Evolutionary conservation across 1,139 yeast species (phyloP).

Genomic region (Candida buenavistaensis): DNA sequence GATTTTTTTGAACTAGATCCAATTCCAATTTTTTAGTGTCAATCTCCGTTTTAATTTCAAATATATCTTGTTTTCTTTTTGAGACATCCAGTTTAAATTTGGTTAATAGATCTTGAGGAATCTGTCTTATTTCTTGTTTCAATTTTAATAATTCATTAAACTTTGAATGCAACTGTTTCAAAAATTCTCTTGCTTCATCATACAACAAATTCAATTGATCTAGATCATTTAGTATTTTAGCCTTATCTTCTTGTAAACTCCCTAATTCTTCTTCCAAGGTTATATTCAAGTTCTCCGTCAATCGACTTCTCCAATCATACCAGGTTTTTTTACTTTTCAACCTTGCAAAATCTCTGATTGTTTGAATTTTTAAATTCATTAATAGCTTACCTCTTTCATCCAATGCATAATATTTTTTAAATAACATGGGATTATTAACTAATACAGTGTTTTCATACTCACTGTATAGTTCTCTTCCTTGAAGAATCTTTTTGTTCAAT

Average conservation of each 20-base stretch:
- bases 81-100: slow-evolving; percentile 7
- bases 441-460: slow-evolving; percentile 44
- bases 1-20: slow-evolving; percentile 16
- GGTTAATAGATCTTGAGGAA: neutral
- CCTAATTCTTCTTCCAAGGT: slow-evolving; percentile 34
- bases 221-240: slow-evolving; percentile 23
- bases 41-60: neutral
- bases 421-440: slow-evolving; percentile 49
- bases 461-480: slow-evolving; percentile 46
- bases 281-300: slow-evolving; percentile 35
- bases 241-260: slow-evolving; percentile 27
- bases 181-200: slow-evolving; percentile 16
- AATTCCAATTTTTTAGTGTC: slow-evolving; percentile 9
- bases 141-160: slow-evolving; percentile 15
- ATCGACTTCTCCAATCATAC: slow-evolving; percentile 59
- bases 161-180: slow-evolving; percentile 20
- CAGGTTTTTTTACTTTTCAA: slow-evolving; percentile 53
- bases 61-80: slow-evolving; percentile 1
- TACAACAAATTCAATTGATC: slow-evolving; percentile 18
- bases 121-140: slow-evolving; percentile 1
- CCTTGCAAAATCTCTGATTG: slow-evolving; percentile 50
- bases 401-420: slow-evolving; percentile 46
- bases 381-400: slow-evolving; percentile 34
- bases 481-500: slow-evolving; percentile 48
- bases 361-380: slow-evolving; percentile 43